These are phyloP conservation scores for Dissophora ornata DNA, from an alignment of 192 early-diverging fungal genomes.

Conservation along the genomic window DNA sequence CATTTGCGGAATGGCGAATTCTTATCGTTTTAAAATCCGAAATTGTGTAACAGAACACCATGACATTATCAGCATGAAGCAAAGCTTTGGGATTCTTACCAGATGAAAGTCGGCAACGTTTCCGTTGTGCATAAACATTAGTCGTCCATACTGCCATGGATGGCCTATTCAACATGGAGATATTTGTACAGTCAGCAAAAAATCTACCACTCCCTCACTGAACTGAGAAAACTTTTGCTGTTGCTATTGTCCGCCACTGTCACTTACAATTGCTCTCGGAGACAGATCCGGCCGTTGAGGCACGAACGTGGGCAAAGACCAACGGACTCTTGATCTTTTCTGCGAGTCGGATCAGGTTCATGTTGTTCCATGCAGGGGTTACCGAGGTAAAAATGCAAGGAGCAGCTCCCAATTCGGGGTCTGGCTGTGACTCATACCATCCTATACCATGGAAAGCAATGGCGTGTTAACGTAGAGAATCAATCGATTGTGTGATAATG, in stretches of 20 bases:
- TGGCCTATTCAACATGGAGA: no score
- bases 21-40: no score
- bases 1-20: no score
- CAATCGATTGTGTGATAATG: no score
- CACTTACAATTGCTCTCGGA: slow-evolving; percentile 79
- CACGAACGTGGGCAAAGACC: slow-evolving; percentile 85
- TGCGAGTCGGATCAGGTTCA: slow-evolving; percentile 77
- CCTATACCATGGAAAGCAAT: slow-evolving; percentile 33
- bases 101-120: slow-evolving; percentile 72
- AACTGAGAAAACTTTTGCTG: no score
- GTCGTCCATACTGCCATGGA: slow-evolving; percentile 73
- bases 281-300: slow-evolving; percentile 78
- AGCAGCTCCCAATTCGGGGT: slow-evolving; percentile 54
- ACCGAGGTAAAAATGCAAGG: slow-evolving; percentile 86
- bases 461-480: no score
- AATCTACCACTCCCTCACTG: no score
- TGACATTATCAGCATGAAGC: no score
- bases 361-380: slow-evolving; percentile 85
- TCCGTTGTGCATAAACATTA: slow-evolving; percentile 91
- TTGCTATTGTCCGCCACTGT: not conserved
- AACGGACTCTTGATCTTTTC: slow-evolving; percentile 79
- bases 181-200: no score
- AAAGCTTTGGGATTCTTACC: no score
- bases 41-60: no score
- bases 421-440: slow-evolving; percentile 73